Base-by-base conservation (phyloP, 192 early-diverging fungal species). In the Backusella circina region DNA sequence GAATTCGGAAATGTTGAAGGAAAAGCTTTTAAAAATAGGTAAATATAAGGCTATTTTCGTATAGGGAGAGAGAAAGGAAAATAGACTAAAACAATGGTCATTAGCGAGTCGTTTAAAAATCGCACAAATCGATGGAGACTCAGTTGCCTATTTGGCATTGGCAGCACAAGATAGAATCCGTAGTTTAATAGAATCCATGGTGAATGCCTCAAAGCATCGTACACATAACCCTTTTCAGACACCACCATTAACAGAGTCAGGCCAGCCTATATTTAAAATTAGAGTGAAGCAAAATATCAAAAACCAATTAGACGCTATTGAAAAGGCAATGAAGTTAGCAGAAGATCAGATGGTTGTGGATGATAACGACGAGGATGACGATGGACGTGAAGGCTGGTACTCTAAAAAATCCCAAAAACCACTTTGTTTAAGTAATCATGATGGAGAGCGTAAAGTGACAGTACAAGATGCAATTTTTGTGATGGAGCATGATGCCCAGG, bases 401-500 rank as follows among this genome's bases (percentile, higher is more conserved):
- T 36, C 66, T 12, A 21, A 50, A 65, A 32, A 21, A 10, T 76
- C 70, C 35, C 71, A 32, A 28, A 70, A 31, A 18, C 79, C 73
- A 9, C 70, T 77, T 1, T 79, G 72, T 12, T 74, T 72, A 5
- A 61, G 72, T 41, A 38, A 84, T 90, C 75, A 80, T 85, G 67
- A 90, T 91, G 72, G 84, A 85, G 12, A 82, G 79, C 71, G 85
- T 91, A 78, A 83, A 39, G 86, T 94, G 10, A 92, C 90, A 15
- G 88, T 92, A 28, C 84, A 84, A 54, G 93, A 94, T 80, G 91
- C 90, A 4, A 80, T 94, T 12, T 92, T 93, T 74, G 91, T 88
- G 30, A 83, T 94, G 26, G 92, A 93, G 78, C 88, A 89, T 5
- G 92, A 94, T 77, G 77, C 78, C 71, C 84, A 82, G 31, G 82